A percentile compares a stretch with the other conserved stretches of the same genome.
Conservation (phyloP, 306 rosid species). For the Trichosanthes truncata region DNA sequence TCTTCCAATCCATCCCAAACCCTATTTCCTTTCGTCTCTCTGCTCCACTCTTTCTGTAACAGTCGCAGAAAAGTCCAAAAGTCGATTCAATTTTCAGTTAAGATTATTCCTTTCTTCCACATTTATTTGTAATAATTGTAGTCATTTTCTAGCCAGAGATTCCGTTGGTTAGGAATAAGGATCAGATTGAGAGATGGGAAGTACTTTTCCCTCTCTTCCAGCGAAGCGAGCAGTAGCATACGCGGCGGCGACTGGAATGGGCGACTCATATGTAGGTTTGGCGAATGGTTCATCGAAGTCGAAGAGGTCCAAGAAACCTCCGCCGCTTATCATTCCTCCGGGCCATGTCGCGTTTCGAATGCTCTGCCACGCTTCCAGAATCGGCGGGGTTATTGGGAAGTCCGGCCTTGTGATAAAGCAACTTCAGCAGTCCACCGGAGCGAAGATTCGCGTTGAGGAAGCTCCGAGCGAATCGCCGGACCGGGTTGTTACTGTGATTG, state of each 20-base stretch:
- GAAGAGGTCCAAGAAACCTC: conserved; percentile 51
- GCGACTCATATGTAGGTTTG: conserved; percentile 27
- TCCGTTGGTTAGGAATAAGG: not conserved
- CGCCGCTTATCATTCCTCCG: conserved; percentile 34
- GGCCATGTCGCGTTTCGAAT: conserved; percentile 79
- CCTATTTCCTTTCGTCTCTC: not conserved
- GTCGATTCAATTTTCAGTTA: not conserved
- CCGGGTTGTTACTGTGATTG: conserved; percentile 52
- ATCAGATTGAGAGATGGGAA: conserved; percentile 45
- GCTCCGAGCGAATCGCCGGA: conserved; percentile 62
- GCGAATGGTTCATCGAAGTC: conserved; percentile 55
- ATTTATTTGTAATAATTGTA: not conserved
- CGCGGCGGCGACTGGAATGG: conserved; percentile 8
- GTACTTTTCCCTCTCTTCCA: conserved; percentile 50
- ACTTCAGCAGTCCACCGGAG: conserved; percentile 71
- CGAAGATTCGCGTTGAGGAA: conserved; percentile 81
- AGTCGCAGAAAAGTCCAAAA: not conserved
- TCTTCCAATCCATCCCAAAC: conserved; percentile 7
- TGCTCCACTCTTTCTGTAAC: not conserved
- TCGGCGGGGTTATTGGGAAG: conserved; percentile 93
- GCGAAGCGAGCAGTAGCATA: conserved; percentile 44
- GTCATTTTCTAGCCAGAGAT: not conserved
- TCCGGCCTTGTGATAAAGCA: conserved; percentile 61
- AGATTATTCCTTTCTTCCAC: not conserved
- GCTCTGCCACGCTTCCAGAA: conserved; percentile 78